phyloP scores from a whole-genome alignment of 164 flowering plant species.

The Cinnamomum micranthum region DNA sequence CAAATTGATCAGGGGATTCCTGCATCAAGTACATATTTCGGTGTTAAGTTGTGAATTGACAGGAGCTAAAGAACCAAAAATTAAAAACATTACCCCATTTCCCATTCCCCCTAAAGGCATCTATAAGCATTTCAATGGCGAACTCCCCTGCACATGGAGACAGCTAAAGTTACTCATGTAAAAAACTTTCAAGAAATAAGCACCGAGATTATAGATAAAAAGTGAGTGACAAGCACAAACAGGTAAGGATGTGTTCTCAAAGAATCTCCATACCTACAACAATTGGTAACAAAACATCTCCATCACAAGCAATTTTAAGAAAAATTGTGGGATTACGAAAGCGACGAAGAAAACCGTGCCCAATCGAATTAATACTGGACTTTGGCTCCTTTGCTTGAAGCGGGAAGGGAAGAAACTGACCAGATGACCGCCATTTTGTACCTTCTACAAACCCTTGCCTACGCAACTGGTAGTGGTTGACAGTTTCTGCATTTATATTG shows the following conservation, averaged over 20 bases:
- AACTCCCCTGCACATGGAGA: constrained; percentile 46
- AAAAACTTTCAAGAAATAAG: background rate
- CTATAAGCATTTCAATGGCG: constrained; percentile 59
- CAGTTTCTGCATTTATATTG: constrained; percentile 50
- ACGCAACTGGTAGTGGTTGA: constrained; percentile 43
- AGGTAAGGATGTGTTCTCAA: background rate
- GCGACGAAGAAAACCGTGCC: constrained; percentile 46
- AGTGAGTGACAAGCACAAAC: background rate
- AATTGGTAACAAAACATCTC: constrained; percentile 66
- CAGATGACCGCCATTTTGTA: constrained; percentile 27
- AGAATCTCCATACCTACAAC: constrained; percentile 46
- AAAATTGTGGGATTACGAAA: constrained; percentile 66
- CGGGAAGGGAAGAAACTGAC: constrained; percentile 25
- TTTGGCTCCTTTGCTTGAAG: constrained; percentile 24
- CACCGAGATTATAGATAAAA: background rate
- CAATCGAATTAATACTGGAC: constrained; percentile 24
- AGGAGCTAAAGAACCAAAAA: background rate
- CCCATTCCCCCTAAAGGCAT: constrained; percentile 32
- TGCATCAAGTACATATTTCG: constrained; percentile 26
- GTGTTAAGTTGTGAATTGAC: constrained; percentile 1
- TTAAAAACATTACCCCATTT: constrained; percentile 35
- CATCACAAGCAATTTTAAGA: constrained; percentile 75
- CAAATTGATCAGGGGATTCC: constrained; percentile 52
- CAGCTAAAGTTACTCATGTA: background rate
- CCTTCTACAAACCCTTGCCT: constrained; percentile 47